Conservation (phyloP, 306 rosid genomes). For the Dryas drummondii region DNA sequence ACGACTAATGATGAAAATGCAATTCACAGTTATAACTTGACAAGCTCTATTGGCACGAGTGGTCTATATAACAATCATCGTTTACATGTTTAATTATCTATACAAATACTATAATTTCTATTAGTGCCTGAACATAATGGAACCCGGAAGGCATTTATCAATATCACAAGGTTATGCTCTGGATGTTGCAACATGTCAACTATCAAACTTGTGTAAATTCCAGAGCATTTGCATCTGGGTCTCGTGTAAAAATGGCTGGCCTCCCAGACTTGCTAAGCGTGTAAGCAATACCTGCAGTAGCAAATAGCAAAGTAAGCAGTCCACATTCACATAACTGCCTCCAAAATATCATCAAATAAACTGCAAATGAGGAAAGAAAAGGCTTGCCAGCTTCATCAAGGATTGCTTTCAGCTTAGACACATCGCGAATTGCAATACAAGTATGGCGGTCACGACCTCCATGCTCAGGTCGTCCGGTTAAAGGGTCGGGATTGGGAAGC, state of each 20-base stretch:
- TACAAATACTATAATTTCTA: constrained; percentile 17
- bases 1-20: too few relatives aligned
- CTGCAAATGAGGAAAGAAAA: constrained; percentile 11
- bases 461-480: constrained; percentile 81
- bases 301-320: neutral
- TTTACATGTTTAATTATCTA: constrained; percentile 24
- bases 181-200: constrained; percentile 27
- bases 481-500: constrained; percentile 95
- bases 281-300: constrained; percentile 66
- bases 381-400: constrained; percentile 73
- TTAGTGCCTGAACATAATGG: constrained; percentile 1
- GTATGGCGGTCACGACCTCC: constrained; percentile 95
- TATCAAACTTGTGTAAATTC: constrained; percentile 85
- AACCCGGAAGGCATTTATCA: constrained; percentile 8
- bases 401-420: constrained; percentile 75
- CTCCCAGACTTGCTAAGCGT: constrained; percentile 94
- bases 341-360: neutral
- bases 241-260: constrained; percentile 91
- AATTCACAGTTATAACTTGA: too few relatives aligned
- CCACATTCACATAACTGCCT: neutral
- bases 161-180: neutral
- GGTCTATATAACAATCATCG: constrained; percentile 2
- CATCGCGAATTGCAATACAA: constrained; percentile 73
- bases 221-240: constrained; percentile 89
- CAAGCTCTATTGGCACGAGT: neutral